Evolutionary conservation across 1,139 yeast genomes (phyloP).

Genomic region (Geotrichum carabidarum): DNA sequence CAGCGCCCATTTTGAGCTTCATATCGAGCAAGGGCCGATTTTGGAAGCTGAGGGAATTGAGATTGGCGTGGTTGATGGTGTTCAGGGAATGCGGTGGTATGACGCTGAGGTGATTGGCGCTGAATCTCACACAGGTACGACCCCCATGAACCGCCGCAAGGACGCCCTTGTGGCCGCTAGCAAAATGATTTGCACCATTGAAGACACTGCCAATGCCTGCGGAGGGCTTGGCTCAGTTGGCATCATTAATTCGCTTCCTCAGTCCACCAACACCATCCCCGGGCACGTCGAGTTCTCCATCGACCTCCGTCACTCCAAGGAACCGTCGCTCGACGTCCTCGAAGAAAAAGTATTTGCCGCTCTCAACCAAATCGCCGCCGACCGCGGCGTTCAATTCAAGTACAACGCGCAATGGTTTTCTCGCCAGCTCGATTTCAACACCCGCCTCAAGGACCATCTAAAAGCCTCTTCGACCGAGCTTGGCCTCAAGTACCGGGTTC

Average conservation of each 20-base stretch:
- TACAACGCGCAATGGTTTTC: slow-evolving; percentile 43
- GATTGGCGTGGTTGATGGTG: slow-evolving; percentile 64
- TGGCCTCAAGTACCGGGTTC: slow-evolving; percentile 45
- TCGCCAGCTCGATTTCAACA: slow-evolving; percentile 54
- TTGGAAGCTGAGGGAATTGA: slow-evolving; percentile 51
- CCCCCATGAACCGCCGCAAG: slow-evolving; percentile 58
- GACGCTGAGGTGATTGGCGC: slow-evolving; percentile 52
- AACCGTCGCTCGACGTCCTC: slow-evolving; percentile 43
- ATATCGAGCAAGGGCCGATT: slow-evolving; percentile 72
- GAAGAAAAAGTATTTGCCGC: slow-evolving; percentile 41
- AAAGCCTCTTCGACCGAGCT: slow-evolving; percentile 48
- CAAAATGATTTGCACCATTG: slow-evolving; percentile 50
- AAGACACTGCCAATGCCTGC: slow-evolving; percentile 50
- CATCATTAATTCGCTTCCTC: slow-evolving; percentile 51
- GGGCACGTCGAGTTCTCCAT: slow-evolving; percentile 53
- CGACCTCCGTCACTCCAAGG: slow-evolving; percentile 55
- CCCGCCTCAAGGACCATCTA: slow-evolving; percentile 48
- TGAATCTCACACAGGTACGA: slow-evolving; percentile 70
- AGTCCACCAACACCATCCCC: slow-evolving; percentile 63
- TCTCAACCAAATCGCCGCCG: slow-evolving; percentile 40
- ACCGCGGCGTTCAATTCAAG: slow-evolving; percentile 41
- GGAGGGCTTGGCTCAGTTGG: slow-evolving; percentile 60
- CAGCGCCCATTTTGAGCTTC: slow-evolving; percentile 67
- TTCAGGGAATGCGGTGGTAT: slow-evolving; percentile 63
- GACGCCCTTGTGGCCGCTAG: slow-evolving; percentile 61